Evolutionary conservation across 2,329 filamentous ascomycete species (phyloP), one percentile per base, ranked within the genome.

Genomic region (Phialocephala subalpina): DNA sequence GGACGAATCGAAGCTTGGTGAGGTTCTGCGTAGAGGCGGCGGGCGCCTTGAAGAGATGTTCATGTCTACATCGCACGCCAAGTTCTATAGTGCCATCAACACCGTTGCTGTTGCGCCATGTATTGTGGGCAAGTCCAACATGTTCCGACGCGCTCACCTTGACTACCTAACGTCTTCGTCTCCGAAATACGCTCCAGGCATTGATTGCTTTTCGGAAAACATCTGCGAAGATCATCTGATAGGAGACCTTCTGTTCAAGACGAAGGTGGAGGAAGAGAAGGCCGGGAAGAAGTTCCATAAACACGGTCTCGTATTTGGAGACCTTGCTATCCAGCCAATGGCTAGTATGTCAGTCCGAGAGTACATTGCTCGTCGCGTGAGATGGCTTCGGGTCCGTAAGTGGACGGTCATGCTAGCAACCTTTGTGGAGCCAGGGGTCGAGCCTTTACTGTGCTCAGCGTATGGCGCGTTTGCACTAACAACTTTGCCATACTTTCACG

Each of bases 211-310:
- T 80, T 97, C 93, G 2, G 86, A 93, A 70, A 97, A 97, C 76
- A 98, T 99, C 75, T 99, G 96, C 81, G 97, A 99, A 78, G 96
- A 99, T 76, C 96, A 99, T 75, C 82, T 97, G 27, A 97, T 99
- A 62, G 95, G 95, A 14, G 96, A 99, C 72, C 81, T 96, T 0
- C 84, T 99, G 4, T 99, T 94, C 94, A 89, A 89, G 63, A 85
- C 87, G n/a, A 75, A 80, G 1, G 79, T 91, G 5, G 84, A 86
- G 0, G 85, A 86, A 27, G 73, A 77, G 58, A 65, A 77, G 29
- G 73, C 72, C 4, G 78, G 77, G 7, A 73, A 77, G 75, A 82
- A 73, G 56, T 91, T 87, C 80, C 85, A 86, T 47, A 97, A 97
- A 73, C 96, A 99, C 77, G 92, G 88, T 5, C 84, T 98, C 64